These are phyloP conservation scores for Fusarium hostae DNA, from an alignment of 2,329 filamentous ascomycete species.

Conservation along the genomic window DNA sequence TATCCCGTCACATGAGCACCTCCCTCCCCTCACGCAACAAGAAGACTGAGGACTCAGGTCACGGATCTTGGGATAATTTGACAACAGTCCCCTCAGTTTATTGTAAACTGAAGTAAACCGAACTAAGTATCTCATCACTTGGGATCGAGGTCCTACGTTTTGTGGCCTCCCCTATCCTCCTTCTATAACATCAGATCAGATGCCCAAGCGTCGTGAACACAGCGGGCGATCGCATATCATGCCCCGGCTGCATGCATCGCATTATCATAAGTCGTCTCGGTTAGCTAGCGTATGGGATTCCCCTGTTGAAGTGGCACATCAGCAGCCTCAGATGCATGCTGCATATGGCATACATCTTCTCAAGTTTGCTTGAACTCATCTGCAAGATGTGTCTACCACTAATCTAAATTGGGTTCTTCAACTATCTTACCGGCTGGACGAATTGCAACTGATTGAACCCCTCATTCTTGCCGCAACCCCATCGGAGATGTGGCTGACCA, in stretches of 20 bases:
- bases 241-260: not conserved
- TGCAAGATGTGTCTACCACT: not conserved
- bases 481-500: not conserved
- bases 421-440: not conserved
- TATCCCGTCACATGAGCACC: not conserved
- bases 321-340: not conserved
- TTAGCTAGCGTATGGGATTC: not conserved
- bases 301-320: not conserved
- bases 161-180: not conserved
- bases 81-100: not conserved
- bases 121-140: not conserved
- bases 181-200: not conserved
- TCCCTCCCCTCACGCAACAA: not conserved
- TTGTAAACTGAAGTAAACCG: not conserved
- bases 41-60: not conserved
- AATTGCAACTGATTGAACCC: slow-evolving; percentile 1
- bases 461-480: slow-evolving; percentile 12
- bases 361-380: slow-evolving; percentile 8
- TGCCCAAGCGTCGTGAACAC: not conserved
- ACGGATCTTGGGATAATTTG: not conserved
- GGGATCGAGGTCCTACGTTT: not conserved
- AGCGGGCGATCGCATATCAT: not conserved
- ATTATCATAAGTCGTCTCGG: not conserved
- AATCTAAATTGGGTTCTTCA: not conserved
- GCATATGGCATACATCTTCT: slow-evolving; percentile 2